Conservation (phyloP, 371 early-diverging fungal species). For the Blakeslea trispora region DNA sequence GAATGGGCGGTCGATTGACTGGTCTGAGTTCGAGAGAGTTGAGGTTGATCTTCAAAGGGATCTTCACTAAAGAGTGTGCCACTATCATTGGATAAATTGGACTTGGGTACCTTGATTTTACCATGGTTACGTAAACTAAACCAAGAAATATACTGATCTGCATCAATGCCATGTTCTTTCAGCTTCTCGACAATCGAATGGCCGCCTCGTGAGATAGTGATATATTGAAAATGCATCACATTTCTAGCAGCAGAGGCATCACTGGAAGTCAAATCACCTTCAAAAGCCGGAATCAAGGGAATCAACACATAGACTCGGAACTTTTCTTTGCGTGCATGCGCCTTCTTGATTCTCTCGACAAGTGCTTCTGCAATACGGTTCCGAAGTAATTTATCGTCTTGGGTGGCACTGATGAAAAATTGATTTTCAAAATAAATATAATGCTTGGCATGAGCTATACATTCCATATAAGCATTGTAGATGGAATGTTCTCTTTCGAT, state of each 20-base stretch:
- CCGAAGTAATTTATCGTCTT: conserved; percentile 45
- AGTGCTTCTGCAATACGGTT: conserved; percentile 63
- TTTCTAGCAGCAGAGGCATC: conserved; percentile 70
- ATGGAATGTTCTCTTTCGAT: conserved; percentile 75
- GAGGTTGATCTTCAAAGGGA: conserved; percentile 23
- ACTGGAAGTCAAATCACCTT: conserved; percentile 75
- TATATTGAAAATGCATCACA: conserved; percentile 86
- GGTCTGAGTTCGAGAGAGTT: conserved; percentile 11
- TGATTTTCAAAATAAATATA: conserved; percentile 97
- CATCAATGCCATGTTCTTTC: conserved; percentile 64
- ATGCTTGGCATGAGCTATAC: conserved; percentile 78
- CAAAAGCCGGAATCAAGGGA: conserved; percentile 92
- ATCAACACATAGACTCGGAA: conserved; percentile 87
- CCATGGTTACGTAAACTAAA: conserved; percentile 78
- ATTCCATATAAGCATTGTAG: conserved; percentile 79
- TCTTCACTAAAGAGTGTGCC: conserved; percentile 21
- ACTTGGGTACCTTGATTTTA: conserved; percentile 34
- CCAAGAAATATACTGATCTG: conserved; percentile 77
- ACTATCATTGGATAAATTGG: conserved; percentile 5
- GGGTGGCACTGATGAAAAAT: conserved; percentile 75
- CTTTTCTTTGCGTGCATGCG: conserved; percentile 63
- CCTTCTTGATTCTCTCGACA: conserved; percentile 77
- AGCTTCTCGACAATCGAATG: conserved; percentile 70
- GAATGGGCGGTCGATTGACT: conserved; percentile 7
- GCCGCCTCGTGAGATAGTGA: conserved; percentile 80